Evolutionary conservation across 1,139 yeast genomes (phyloP), one percentile per base, ranked within the genome.

Genomic region (Kurtzmaniella quercitrusa): DNA sequence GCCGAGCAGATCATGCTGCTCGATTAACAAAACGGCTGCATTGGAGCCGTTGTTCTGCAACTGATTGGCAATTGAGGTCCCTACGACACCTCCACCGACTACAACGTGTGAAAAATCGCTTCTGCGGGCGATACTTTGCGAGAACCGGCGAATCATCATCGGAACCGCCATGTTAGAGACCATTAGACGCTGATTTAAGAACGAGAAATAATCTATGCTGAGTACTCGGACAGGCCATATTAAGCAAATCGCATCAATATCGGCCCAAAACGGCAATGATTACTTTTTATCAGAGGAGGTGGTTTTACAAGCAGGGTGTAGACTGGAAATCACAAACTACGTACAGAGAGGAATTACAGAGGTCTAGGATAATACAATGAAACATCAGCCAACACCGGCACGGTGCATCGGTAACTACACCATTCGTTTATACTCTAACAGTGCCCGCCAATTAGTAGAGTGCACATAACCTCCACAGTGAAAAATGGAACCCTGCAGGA

Each of bases 21-120:
- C 97, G 2, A 89, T 59, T 10, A 90, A 59, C 1, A 88, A 63
- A 0, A 88, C 90, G 39, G 50, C 57, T 2, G 62, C 59, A 48
- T 77, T 75, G 0, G 71, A 65, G 1, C 63, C 49, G 1, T 62
- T 59, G 10, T 62, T 58, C 47, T 78, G 79, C 38, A 90, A 65
- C 51, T 84, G 83, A 0, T 91, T 79, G 0, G 88, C 96, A 46
- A 88, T 74, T 1, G 96, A 87, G 7, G 88, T 69, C 0, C 97
- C 97, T 1, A 90, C 91, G 0, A 81, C 86, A 0, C 97, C 97
- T 1, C 90, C 96, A 3, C 97, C 97, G 16, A 90, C 70, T 0
- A 90, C 79, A 1, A 84, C 82, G 59, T 89, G 96, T 0, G 94
- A 79, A 56, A 81, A 88, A 57, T 87, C 95, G 0, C 46, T 44